Conservation (phyloP, 495 filamentous ascomycete species). For the Penicillium nucicola region DNA sequence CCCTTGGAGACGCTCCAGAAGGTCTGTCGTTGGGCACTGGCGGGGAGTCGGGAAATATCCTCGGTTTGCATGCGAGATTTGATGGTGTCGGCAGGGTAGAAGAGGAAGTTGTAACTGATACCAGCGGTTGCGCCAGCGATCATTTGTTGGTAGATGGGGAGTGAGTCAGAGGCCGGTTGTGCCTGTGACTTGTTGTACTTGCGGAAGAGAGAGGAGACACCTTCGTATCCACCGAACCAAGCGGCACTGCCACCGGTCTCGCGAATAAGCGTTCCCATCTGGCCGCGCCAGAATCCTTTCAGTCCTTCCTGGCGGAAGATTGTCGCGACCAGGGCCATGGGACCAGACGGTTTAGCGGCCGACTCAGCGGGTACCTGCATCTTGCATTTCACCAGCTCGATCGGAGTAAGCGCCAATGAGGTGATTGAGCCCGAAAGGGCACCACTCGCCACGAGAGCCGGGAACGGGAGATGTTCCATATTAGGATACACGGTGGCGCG, state of each 20-base stretch:
- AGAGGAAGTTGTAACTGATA: conserved; percentile 91
- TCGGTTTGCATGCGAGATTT: conserved; percentile 95
- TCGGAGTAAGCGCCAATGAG: conserved; percentile 84
- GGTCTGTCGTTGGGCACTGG: conserved; percentile 41
- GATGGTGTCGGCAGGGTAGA: conserved; percentile 95
- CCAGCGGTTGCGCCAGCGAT: conserved; percentile 87
- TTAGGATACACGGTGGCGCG: conserved; percentile 51
- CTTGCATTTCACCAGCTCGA: conserved; percentile 97
- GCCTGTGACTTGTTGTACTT: conserved; percentile 24
- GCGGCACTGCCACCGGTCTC: conserved; percentile 91
- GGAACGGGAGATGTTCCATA: conserved; percentile 61
- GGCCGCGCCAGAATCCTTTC: conserved; percentile 90
- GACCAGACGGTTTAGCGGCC: conserved; percentile 43
- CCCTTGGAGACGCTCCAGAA: conserved; percentile 68
- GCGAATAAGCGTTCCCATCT: conserved; percentile 86
- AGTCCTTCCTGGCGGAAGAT: conserved; percentile 79
- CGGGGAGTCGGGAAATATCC: conserved; percentile 48
- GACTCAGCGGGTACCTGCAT: conserved; percentile 73
- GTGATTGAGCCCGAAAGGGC: conserved; percentile 88
- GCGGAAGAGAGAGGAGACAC: conserved; percentile 63
- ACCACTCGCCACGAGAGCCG: conserved; percentile 70
- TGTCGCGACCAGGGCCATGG: conserved; percentile 63
- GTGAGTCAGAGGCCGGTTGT: conserved; percentile 7
- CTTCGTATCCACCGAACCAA: conserved; percentile 96
- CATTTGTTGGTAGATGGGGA: conserved; percentile 72